phyloP scores from a whole-genome alignment of 805 yeast genomes.

The Candida ficus region DNA sequence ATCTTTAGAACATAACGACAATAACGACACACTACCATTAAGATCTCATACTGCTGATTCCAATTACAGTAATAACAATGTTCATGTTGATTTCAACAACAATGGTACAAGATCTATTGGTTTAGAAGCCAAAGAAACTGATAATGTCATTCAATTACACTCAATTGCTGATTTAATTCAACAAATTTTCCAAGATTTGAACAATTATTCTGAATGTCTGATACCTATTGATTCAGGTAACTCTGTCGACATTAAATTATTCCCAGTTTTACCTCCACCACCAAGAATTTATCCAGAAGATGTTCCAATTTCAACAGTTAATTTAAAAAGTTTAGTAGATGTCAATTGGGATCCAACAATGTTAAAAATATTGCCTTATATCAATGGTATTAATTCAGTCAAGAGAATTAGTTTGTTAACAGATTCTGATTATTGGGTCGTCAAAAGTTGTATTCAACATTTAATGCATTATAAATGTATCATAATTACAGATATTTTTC shows the following conservation, averaged over 20 bases:
- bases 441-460: slow-evolving; percentile 86
- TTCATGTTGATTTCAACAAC: slow-evolving; percentile 18
- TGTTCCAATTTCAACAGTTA: slow-evolving; percentile 89
- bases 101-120: slow-evolving; percentile 23
- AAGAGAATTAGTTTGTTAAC: slow-evolving; percentile 72
- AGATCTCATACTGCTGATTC: slow-evolving; percentile 21
- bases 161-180: slow-evolving; percentile 74
- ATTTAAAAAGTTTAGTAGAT: slow-evolving; percentile 67
- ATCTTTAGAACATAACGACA: slow-evolving; percentile 4
- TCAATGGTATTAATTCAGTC: slow-evolving; percentile 85
- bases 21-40: slow-evolving; percentile 2
- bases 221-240: slow-evolving; percentile 89
- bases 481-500: slow-evolving; percentile 79
- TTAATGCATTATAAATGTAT: slow-evolving; percentile 86
- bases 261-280: slow-evolving; percentile 81
- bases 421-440: slow-evolving; percentile 70
- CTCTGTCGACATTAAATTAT: slow-evolving; percentile 87
- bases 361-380: slow-evolving; percentile 78
- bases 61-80: slow-evolving; percentile 2
- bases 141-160: slow-evolving; percentile 25
- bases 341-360: slow-evolving; percentile 97
- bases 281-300: slow-evolving; percentile 71
- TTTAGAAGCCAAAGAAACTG: slow-evolving; percentile 14
- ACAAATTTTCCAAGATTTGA: slow-evolving; percentile 90
- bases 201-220: slow-evolving; percentile 92